phyloP scores from a whole-genome alignment of 257 asterid species.

The Cruciata laevipes region DNA sequence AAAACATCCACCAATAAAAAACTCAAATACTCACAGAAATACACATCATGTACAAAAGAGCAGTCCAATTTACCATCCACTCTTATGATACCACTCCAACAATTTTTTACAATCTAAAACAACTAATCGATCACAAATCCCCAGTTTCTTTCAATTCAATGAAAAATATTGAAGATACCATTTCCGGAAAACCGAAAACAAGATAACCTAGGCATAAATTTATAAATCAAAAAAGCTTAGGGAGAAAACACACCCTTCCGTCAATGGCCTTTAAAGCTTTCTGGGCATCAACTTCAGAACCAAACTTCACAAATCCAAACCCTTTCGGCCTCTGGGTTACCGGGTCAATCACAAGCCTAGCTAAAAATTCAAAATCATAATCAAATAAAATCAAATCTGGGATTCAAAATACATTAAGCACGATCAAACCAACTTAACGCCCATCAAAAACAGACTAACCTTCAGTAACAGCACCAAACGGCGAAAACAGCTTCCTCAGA shows the following conservation, averaged over 20 bases:
- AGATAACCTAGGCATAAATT: no score
- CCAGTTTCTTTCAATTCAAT: no score
- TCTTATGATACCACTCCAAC: no score
- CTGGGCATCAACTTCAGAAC: constrained; percentile 45
- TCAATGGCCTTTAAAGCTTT: constrained; percentile 57
- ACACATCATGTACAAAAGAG: not conserved
- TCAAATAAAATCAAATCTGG: not conserved
- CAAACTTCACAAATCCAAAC: constrained; percentile 67
- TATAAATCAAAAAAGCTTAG: not conserved
- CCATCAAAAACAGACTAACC: constrained; percentile 25
- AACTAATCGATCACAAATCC: no score
- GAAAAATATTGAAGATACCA: no score
- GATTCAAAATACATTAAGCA: not conserved
- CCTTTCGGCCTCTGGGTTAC: constrained; percentile 62
- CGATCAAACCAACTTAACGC: not conserved
- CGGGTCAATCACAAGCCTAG: constrained; percentile 58
- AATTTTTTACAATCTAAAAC: no score
- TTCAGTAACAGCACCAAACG: constrained; percentile 49
- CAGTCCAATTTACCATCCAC: no score
- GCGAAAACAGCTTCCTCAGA: constrained; percentile 50
- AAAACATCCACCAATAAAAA: not conserved
- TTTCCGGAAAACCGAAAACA: no score
- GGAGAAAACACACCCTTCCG: constrained; percentile 40
- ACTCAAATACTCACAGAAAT: not conserved
- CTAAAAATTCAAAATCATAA: no score